Conservation (phyloP, 2,329 filamentous ascomycete genomes). For the Zymoseptoria ardabiliae region DNA sequence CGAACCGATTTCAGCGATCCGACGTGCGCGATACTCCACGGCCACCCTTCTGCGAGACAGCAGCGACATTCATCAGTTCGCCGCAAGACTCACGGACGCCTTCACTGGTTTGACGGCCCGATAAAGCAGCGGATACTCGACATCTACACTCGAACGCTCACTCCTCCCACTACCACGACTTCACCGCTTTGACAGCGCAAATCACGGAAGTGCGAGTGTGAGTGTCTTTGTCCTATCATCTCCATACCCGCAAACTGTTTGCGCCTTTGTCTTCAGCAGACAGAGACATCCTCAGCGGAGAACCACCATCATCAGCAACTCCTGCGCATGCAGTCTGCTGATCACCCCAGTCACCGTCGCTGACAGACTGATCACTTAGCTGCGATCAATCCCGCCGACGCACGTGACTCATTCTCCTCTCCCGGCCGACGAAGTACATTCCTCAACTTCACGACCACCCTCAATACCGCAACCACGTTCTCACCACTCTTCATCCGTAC, state of each 20-base stretch:
- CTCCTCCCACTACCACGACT: slow-evolving; percentile 9
- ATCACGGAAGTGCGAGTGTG: slow-evolving; percentile 6
- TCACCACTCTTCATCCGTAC: slow-evolving; percentile 60
- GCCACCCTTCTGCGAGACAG: slow-evolving; percentile 25
- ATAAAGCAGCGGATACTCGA: slow-evolving; percentile 16
- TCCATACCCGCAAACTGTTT: slow-evolving; percentile 11
- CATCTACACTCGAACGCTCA: slow-evolving; percentile 3
- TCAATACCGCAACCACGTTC: slow-evolving; percentile 44
- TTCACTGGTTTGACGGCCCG: slow-evolving; percentile 49
- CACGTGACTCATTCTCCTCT: neutral
- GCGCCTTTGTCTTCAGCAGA: slow-evolving; percentile 5
- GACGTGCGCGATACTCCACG: slow-evolving; percentile 24
- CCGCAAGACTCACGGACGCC: slow-evolving; percentile 46
- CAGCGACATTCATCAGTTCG: slow-evolving; percentile 11
- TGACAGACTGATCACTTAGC: slow-evolving; percentile 19
- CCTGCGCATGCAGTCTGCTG: neutral
- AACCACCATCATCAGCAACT: neutral
- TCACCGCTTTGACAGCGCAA: neutral
- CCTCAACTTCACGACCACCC: slow-evolving; percentile 6
- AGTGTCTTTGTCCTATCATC: slow-evolving; percentile 4
- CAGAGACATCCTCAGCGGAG: neutral
- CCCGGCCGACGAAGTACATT: slow-evolving; percentile 2
- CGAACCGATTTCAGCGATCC: slow-evolving; percentile 1
- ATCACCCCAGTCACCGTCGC: slow-evolving; percentile 5
- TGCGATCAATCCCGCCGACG: slow-evolving; percentile 16